A percentile compares a stretch with the other conserved stretches of the same genome.
Conservation (phyloP, 192 early-diverging fungal species). For the Lunasporangiospora selenospora region DNA sequence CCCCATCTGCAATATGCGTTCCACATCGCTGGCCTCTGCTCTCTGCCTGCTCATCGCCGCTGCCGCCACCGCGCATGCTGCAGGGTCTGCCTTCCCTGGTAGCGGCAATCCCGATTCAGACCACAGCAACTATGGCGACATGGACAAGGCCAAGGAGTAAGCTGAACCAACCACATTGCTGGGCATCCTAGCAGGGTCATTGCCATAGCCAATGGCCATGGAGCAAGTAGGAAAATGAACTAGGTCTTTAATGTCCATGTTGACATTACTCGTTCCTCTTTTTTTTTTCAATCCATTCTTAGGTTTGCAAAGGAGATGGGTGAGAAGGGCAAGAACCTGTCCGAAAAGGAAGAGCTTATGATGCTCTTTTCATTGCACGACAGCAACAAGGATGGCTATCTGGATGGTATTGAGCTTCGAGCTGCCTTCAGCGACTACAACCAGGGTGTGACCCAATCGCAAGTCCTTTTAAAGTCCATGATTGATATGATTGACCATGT, state of each 20-base stretch:
- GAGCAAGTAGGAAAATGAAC: neutral
- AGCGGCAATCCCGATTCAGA: constrained; percentile 41
- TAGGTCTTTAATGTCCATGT: neutral
- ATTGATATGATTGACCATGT: constrained; percentile 76
- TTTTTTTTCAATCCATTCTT: neutral
- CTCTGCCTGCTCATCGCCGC: too few species aligned
- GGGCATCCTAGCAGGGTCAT: too few species aligned
- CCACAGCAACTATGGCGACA: constrained; percentile 64
- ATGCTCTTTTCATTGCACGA: constrained; percentile 80
- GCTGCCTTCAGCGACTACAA: constrained; percentile 58
- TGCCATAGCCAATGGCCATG: too few species aligned
- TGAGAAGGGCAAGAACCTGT: constrained; percentile 50
- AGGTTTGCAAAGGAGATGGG: constrained; percentile 63
- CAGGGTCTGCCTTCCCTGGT: neutral
- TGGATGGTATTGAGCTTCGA: constrained; percentile 84
- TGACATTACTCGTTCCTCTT: neutral
- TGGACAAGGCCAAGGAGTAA: constrained; percentile 53
- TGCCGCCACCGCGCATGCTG: too few species aligned
- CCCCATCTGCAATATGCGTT: too few species aligned
- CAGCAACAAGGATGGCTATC: constrained; percentile 68
- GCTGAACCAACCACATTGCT: neutral
- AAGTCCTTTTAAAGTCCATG: constrained; percentile 55
- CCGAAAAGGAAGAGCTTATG: constrained; percentile 67
- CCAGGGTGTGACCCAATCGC: constrained; percentile 18
- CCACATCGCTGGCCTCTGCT: too few species aligned